Evolutionary conservation across 2,329 filamentous ascomycete species (phyloP).

Genomic region (Phialemoniopsis sp.): DNA sequence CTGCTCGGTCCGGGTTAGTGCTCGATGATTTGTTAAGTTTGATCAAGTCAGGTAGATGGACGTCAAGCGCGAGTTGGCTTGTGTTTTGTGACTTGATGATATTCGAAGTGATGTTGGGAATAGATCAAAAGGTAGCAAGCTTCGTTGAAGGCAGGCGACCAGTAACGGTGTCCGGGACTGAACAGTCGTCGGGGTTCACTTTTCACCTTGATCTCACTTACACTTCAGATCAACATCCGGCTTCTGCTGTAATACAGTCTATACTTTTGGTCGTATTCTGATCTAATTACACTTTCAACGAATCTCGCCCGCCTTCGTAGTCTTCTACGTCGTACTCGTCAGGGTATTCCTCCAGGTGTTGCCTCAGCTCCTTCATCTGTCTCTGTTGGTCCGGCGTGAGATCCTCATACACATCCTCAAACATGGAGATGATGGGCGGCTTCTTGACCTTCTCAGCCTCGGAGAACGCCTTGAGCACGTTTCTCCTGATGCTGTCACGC

Average conservation of each 20-base stretch:
- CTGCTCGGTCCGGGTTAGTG: too few relatives aligned
- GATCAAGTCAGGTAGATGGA: too few relatives aligned
- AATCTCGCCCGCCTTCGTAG: conserved; percentile 22
- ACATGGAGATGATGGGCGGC: conserved; percentile 66
- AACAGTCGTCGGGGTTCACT: conserved; percentile 7
- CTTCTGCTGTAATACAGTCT: background rate
- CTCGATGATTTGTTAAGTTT: too few relatives aligned
- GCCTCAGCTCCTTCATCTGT: conserved; percentile 72
- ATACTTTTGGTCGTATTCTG: background rate
- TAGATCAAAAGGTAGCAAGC: too few relatives aligned
- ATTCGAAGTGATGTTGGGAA: too few relatives aligned
- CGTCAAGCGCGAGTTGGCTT: too few relatives aligned
- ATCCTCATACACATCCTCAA: conserved; percentile 86
- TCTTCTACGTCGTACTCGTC: conserved; percentile 73
- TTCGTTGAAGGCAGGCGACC: too few relatives aligned
- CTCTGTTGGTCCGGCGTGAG: conserved; percentile 57
- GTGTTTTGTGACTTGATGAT: conserved; percentile 1
- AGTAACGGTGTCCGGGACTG: too few relatives aligned
- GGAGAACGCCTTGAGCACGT: conserved; percentile 78
- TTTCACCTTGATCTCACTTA: too few relatives aligned
- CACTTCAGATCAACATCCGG: too few relatives aligned
- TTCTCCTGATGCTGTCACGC: conserved; percentile 30
- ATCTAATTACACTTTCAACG: background rate
- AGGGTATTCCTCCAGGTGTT: conserved; percentile 80
- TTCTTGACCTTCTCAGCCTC: conserved; percentile 81